phyloP scores from a whole-genome alignment of 179 eudicot species.

The Camellia oleifera region DNA sequence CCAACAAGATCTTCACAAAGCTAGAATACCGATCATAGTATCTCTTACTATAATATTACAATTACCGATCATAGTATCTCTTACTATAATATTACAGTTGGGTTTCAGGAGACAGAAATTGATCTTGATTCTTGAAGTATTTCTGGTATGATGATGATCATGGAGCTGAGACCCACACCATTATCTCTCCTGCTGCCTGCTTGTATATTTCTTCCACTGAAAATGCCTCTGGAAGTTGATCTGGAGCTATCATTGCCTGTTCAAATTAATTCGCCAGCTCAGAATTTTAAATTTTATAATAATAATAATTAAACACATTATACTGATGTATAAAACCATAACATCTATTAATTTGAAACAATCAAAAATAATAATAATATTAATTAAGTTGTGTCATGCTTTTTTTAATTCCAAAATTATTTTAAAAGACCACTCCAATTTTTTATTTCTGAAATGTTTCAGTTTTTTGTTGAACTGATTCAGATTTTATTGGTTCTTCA shows the following conservation, averaged over 20 bases:
- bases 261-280: background rate
- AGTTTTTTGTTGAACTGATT: no score
- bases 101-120: background rate
- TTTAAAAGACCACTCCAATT: no score
- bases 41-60: background rate
- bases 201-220: conserved; percentile 62
- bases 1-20: background rate
- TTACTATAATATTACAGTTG: background rate
- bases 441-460: no score
- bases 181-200: conserved; percentile 70
- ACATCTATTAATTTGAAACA: no score
- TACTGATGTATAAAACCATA: no score
- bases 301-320: background rate
- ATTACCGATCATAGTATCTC: background rate
- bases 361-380: no score
- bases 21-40: background rate
- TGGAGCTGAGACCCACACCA: conserved; percentile 31
- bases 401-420: no score
- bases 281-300: background rate
- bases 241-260: conserved; percentile 33
- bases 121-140: background rate
- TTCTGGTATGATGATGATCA: background rate
- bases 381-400: no score
- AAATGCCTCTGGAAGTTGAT: conserved; percentile 29
- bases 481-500: no score